phyloP scores from a whole-genome alignment of 1,284 basidiomycete genomes.

The Ustilago hordei region DNA sequence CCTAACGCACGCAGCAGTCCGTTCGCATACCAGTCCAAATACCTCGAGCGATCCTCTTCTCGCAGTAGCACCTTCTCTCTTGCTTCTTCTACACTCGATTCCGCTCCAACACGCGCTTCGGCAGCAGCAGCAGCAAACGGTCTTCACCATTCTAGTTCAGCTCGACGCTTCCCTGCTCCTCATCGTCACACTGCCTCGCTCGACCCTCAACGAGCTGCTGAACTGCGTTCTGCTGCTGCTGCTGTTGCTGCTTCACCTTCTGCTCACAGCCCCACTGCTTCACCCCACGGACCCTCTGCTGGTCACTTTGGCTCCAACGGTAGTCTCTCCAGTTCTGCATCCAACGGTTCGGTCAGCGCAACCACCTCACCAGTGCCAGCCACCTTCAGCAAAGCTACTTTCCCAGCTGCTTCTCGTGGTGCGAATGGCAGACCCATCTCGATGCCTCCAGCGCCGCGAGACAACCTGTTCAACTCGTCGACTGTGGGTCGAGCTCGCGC shows the following conservation, averaged over 20 bases:
- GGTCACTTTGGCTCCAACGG: constrained; percentile 44
- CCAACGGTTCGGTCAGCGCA: constrained; percentile 26
- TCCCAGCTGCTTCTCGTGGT: constrained; percentile 34
- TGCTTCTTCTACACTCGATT: constrained; percentile 32
- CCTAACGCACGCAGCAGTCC: constrained; percentile 54
- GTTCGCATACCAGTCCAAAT: constrained; percentile 64
- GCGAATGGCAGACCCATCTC: constrained; percentile 52
- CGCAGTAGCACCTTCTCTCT: constrained; percentile 61
- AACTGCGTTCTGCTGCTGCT: constrained; percentile 38
- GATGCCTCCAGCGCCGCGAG: constrained; percentile 61
- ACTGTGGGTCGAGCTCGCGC: constrained; percentile 40
- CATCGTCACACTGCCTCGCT: constrained; percentile 62
- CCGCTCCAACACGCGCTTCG: constrained; percentile 1
- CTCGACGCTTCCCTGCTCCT: constrained; percentile 55
- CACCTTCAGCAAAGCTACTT: constrained; percentile 46
- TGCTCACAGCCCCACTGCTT: constrained; percentile 20
- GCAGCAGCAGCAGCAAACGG: constrained; percentile 32
- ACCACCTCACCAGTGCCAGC: constrained; percentile 28
- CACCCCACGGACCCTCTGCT: constrained; percentile 12
- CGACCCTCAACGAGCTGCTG: constrained; percentile 49
- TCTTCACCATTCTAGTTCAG: constrained; percentile 50
- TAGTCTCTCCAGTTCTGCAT: constrained; percentile 34
- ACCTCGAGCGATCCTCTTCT: constrained; percentile 62
- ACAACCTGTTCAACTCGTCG: constrained; percentile 39
- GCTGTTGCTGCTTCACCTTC: neutral